phyloP scores from a whole-genome alignment of 495 filamentous ascomycete genomes.

The Lentithecium fluviatile region DNA sequence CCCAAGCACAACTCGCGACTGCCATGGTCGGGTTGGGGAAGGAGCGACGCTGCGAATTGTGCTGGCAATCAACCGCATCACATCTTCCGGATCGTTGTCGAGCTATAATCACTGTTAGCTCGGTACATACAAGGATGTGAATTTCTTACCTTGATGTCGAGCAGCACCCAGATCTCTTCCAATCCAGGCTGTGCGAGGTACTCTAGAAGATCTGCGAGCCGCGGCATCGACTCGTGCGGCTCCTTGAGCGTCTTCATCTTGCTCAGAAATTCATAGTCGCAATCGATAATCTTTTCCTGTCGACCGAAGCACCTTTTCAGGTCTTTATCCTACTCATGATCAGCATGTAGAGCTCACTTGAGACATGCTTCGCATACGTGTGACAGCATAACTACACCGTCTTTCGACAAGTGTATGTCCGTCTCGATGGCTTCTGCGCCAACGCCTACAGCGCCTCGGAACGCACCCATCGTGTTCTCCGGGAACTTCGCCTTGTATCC shows the following conservation, averaged over 20 bases:
- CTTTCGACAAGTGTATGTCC: constrained; percentile 78
- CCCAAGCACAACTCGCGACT: constrained; percentile 69
- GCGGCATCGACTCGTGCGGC: constrained; percentile 69
- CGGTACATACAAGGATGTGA: not conserved
- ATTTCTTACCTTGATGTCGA: constrained; percentile 77
- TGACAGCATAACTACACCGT: constrained; percentile 80
- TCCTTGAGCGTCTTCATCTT: constrained; percentile 63
- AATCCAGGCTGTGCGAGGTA: constrained; percentile 61
- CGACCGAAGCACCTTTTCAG: constrained; percentile 78
- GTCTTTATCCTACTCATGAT: constrained; percentile 59
- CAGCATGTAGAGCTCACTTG: constrained; percentile 3
- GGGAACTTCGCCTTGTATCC: constrained; percentile 77
- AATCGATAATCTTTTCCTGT: constrained; percentile 67
- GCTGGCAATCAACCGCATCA: constrained; percentile 64
- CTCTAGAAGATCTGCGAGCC: constrained; percentile 71
- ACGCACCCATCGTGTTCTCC: constrained; percentile 82
- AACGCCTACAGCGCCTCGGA: constrained; percentile 66
- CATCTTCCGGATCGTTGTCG: constrained; percentile 65
- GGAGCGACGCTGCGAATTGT: constrained; percentile 57
- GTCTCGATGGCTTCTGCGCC: constrained; percentile 84
- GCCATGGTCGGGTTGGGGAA: constrained; percentile 57
- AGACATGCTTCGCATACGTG: constrained; percentile 57
- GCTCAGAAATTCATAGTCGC: constrained; percentile 69
- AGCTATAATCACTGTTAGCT: constrained; percentile 45
- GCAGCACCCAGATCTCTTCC: constrained; percentile 72